A percentile compares a stretch with the other conserved stretches of the same genome.
Conservation (phyloP, 345 rosid species). For the Eucalyptus sp. region DNA sequence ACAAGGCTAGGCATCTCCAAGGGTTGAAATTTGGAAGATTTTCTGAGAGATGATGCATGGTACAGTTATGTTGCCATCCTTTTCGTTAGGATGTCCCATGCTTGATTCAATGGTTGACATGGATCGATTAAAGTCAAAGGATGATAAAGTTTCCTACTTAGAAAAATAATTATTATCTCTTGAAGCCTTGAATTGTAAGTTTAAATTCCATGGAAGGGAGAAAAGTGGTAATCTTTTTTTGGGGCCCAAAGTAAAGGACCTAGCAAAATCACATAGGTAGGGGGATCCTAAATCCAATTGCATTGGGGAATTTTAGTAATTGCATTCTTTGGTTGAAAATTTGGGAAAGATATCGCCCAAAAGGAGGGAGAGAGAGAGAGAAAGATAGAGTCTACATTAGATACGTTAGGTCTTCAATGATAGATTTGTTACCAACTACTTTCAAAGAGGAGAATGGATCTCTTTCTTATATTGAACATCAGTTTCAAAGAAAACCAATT, state of each 20-base stretch:
- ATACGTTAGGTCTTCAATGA: background rate
- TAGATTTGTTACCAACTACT: background rate
- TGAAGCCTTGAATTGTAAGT: background rate
- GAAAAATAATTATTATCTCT: background rate
- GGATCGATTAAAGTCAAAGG: background rate
- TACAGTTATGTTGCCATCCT: background rate
- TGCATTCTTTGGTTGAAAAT: background rate
- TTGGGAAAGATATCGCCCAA: background rate
- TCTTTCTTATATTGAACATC: background rate
- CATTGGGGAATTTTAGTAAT: background rate
- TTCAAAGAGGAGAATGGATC: background rate
- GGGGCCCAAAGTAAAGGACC: background rate
- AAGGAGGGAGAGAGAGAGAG: background rate
- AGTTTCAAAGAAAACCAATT: background rate
- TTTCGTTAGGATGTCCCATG: background rate
- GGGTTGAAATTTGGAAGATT: background rate
- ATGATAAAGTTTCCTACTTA: background rate
- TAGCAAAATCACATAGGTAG: background rate
- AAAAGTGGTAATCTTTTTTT: background rate
- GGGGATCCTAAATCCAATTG: background rate
- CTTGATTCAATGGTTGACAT: background rate
- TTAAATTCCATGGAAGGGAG: background rate
- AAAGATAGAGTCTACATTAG: background rate
- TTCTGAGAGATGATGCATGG: background rate
- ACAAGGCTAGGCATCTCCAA: background rate